Percentiles rank a stretch among this genome's conserved stretches.
Evolutionary conservation across 352 stramenopile species (phyloP).

Genomic region (Phytophthora multivora): DNA sequence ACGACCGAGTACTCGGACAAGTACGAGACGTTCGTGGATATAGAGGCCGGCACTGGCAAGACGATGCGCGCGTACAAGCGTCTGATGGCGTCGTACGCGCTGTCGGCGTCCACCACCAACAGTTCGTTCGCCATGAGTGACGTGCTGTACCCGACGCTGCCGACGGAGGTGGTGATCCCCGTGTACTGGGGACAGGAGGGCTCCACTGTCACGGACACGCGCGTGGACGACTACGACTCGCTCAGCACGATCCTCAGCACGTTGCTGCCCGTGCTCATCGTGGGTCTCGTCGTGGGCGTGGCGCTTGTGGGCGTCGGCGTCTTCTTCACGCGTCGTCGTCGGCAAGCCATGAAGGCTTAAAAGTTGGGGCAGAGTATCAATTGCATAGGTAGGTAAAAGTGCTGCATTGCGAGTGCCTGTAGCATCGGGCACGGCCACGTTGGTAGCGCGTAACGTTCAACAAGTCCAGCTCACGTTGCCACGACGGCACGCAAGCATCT

Average conservation of each 20-base stretch:
- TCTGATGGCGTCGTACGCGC: slow-evolving; percentile 64
- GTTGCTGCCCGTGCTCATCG: slow-evolving; percentile 65
- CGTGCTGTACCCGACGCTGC: slow-evolving; percentile 56
- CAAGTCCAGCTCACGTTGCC: slow-evolving; percentile 10
- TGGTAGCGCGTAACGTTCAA: slow-evolving; percentile 6
- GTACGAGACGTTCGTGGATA: slow-evolving; percentile 65
- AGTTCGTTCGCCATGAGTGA: slow-evolving; percentile 59
- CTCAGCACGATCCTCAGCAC: slow-evolving; percentile 46
- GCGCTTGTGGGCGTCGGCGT: slow-evolving; percentile 34
- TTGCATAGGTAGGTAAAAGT: slow-evolving; percentile 15
- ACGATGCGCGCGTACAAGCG: slow-evolving; percentile 74
- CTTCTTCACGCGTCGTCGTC: slow-evolving; percentile 44
- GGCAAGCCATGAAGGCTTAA: slow-evolving; percentile 30
- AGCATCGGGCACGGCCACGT: neutral
- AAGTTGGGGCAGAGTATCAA: slow-evolving; percentile 10
- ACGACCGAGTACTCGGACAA: slow-evolving; percentile 54
- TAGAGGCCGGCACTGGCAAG: slow-evolving; percentile 73
- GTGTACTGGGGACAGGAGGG: slow-evolving; percentile 63
- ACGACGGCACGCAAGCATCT: slow-evolving; percentile 12
- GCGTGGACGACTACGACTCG: slow-evolving; percentile 50
- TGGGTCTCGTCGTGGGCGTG: slow-evolving; percentile 48
- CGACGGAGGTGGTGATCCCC: slow-evolving; percentile 55
- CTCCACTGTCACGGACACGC: slow-evolving; percentile 38
- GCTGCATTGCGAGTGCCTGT: neutral
- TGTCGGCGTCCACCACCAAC: slow-evolving; percentile 40